Evolutionary conservation across 2,329 filamentous ascomycete species (phyloP), one percentile per base, ranked within the genome.

Genomic region (Rhynchosporium agropyri): DNA sequence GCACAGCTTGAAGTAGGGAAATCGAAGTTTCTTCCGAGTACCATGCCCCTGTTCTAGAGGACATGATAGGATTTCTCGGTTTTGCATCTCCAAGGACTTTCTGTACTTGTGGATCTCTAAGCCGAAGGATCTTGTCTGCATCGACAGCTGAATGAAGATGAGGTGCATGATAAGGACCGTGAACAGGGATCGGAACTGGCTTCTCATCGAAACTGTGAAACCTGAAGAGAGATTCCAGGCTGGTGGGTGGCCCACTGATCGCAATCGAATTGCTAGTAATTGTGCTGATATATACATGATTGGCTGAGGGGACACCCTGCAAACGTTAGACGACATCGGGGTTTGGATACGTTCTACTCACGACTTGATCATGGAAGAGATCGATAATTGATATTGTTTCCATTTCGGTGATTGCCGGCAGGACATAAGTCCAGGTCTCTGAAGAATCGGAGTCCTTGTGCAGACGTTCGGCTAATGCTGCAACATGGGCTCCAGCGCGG

Each of bases 381-480:
- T 75, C 76, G 9, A 89, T 77, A 13, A 80, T 78, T 48, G 76
- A 76, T 69, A 78, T 80, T 4, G 83, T 83, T 26, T 81, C 77
- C 42, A 79, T 74, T 66, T 86, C 82, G 49, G 77, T 80, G 49
- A 82, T 77, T 50, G 80, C 82, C n/a, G 85, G 79, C 59, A 89
- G 80, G 66, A 89, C 84, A 62, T 84, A 85, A 7, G 87, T 88
- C 88, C 88, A 91, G 70, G 83, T 83, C 67, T 86, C 81, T 15
- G 84, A 83, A 45, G 72, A 72, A n/a, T 77, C 77, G 28, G 56
- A 66, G 7, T 76, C 67, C 6, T 78, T 61, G 8, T 65, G 60
- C 1, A 69, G 62, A 10, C 61, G 65, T 2, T 65, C 61, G 7
- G 62, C 65, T 12, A 69, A 45, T n/a, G 62, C 63, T 20, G 67